Evolutionary conservation across 306 rosid genomes (phyloP), one percentile per base, ranked within the genome.

Genomic region (Vachellia pachyceras): DNA sequence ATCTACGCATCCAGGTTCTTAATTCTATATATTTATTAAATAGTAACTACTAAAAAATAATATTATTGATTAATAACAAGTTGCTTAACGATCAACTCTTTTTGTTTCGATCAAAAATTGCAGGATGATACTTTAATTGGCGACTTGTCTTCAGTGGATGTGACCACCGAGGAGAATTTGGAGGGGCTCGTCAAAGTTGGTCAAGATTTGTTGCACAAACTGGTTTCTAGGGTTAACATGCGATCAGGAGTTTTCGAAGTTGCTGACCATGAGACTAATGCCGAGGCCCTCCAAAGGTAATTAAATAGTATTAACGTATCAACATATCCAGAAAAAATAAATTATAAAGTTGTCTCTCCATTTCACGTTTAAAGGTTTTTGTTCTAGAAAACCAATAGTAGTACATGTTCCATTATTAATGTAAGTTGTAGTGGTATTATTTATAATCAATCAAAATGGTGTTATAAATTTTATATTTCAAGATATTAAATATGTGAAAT

Each of bases 1-100:
- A 91, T 58, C 86, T 91, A 29, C 83, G 92, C n/a, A 89, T 89
- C 70, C 92, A 87, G 88, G 92, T 89, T n/a, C 20, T 14, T 14
- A 49, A 49, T 49, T 14, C 18, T 47, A 47, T 47, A 13, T 12
- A 47, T 47, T 15, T 4, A 14, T 20, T 55, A 55, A 20, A n/a
- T 5, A 4, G 17, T 49, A 5, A 49, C 22, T 14, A 6, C 37
- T 58, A 23, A 1, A 14, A 42, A 45, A 45, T 10, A 55, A 20
- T 14, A 46, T 8, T 13, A 46, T 57, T 22, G 3, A 22, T 57
- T 5, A 52, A 17, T 52, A 5, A 52, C 57, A 17, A 1, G 9
- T 4, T 17, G 22, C 22, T 50, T 2, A 15, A 0, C n/a, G 5
- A 15, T 2, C 18, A 50, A 5, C 2, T 50, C 22, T 58, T 10